Percentiles rank a stretch among this genome's conserved stretches.
Evolutionary conservation across 495 filamentous ascomycete genomes (phyloP).

Genomic region (Tuber brumale): DNA sequence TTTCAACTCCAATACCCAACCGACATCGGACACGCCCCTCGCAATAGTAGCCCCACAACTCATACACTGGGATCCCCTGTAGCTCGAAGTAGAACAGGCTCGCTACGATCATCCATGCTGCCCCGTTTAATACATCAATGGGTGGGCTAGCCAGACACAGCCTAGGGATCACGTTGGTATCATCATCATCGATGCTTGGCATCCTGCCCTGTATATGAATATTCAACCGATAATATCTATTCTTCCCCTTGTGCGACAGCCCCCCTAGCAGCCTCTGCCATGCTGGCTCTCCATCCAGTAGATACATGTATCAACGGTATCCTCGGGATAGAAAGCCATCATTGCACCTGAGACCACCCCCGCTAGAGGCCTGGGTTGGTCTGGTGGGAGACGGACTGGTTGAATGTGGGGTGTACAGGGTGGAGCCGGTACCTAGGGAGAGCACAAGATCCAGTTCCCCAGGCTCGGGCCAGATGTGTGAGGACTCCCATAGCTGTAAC

Average conservation of each 20-base stretch:
- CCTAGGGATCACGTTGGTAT: background rate
- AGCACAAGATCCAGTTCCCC: constrained; percentile 39
- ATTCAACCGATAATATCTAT: constrained; percentile 3
- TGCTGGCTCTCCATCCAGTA: constrained; percentile 12
- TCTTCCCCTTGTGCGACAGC: background rate
- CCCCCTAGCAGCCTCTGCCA: constrained; percentile 4
- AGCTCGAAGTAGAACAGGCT: constrained; percentile 12
- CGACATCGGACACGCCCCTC: background rate
- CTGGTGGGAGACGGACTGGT: background rate
- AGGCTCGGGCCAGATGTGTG: constrained; percentile 39
- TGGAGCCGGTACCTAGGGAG: constrained; percentile 43
- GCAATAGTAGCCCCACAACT: background rate
- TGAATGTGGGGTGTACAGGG: background rate
- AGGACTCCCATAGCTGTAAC: constrained; percentile 41
- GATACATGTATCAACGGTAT: constrained; percentile 8
- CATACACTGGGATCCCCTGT: background rate
- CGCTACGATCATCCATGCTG: constrained; percentile 4
- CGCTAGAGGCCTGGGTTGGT: no score
- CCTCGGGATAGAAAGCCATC: constrained; percentile 9
- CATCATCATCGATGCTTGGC: constrained; percentile 3
- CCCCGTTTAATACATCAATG: background rate
- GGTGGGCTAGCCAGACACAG: background rate
- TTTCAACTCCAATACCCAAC: background rate
- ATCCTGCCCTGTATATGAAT: background rate
- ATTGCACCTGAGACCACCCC: no score